Evolutionary conservation across 495 filamentous ascomycete species (phyloP), one percentile per base, ranked within the genome.

Genomic region (Neurospora discreta): DNA sequence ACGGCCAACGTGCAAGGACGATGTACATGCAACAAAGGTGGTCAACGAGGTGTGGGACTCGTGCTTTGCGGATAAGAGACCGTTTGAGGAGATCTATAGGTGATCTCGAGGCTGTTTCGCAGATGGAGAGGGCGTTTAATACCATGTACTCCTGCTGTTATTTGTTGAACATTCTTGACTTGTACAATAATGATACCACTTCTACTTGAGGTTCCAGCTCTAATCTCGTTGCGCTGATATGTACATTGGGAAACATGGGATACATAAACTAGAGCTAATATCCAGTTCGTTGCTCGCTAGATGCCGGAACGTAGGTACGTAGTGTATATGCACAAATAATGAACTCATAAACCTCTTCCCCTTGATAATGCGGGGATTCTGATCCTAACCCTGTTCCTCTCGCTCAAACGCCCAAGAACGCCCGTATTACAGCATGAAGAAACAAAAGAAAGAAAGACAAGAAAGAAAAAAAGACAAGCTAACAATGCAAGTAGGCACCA

Each of bases 31-130:
- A 10, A 87, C 87, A 46, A 93, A 90, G 81, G 89, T 95, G 43
- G 93, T 99, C 69, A 95, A 97, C 81, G 91, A 97, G 81, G 96
- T 98, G 38, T 99, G 94, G 92, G 94, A 97, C 75, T 97, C 93
- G 75, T 98, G 96, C 81, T 98, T 97, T 77, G 82, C 87, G 41
- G 95, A 99, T 80, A 98, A 94, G 4, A 84, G 96, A 74, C 95
- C 95, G 11, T 99, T 99, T 81, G 93, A 98, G 81, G 94, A 97
- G 77, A 94, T 99, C 40, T 99, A 97, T 80, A 89, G 93, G 83
- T 99, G 81, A 91, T 38, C 42, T 18, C 0, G 52, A 33, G 52
- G 26, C 6, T 33, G 26, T 60, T 33, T 33, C 52, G 52, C 52
- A 13, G 52, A 60, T 33, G 52, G 26, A 60, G 13, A 38, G 52